Conservation (phyloP, 2,329 filamentous ascomycete genomes). For the Elsinoe australis region DNA sequence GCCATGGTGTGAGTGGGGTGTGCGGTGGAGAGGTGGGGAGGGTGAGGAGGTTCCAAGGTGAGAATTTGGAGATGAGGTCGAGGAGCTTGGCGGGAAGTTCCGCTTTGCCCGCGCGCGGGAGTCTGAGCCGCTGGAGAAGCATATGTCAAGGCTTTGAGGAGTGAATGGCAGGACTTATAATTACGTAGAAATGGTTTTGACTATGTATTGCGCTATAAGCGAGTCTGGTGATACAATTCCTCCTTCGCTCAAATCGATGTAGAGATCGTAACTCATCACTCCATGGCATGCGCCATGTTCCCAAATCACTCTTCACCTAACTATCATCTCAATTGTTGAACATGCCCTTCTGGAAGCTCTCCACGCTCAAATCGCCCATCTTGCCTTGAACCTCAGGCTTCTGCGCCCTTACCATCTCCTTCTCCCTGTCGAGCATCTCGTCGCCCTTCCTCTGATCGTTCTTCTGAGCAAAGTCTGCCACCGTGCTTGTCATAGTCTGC, state of each 20-base stretch:
- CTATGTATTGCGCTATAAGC: too few species aligned
- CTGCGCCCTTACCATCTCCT: slow-evolving; percentile 29
- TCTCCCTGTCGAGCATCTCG: slow-evolving; percentile 41
- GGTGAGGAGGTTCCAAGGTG: not conserved
- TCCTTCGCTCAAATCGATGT: too few species aligned
- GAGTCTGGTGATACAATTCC: too few species aligned
- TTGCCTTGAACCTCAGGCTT: slow-evolving; percentile 49
- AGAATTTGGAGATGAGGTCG: not conserved
- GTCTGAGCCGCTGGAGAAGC: too few species aligned
- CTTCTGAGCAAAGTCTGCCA: slow-evolving; percentile 20
- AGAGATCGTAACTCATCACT: slow-evolving; percentile 11
- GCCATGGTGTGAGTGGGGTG: slow-evolving; percentile 28
- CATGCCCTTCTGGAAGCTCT: slow-evolving; percentile 64
- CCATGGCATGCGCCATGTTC: too few species aligned
- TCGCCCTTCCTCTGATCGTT: slow-evolving; percentile 35
- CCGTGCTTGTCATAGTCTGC: slow-evolving; percentile 48
- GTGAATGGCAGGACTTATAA: too few species aligned
- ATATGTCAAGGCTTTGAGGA: too few species aligned
- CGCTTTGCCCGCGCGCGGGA: not conserved
- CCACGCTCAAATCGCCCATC: slow-evolving; percentile 56
- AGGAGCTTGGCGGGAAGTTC: slow-evolving; percentile 2
- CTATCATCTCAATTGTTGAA: slow-evolving; percentile 42
- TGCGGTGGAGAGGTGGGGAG: not conserved
- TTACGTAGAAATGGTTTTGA: too few species aligned
- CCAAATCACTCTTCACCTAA: not conserved